Evolutionary conservation across 345 rosid genomes (phyloP), one percentile per base, ranked within the genome.

Genomic region (Aegle marmelos): DNA sequence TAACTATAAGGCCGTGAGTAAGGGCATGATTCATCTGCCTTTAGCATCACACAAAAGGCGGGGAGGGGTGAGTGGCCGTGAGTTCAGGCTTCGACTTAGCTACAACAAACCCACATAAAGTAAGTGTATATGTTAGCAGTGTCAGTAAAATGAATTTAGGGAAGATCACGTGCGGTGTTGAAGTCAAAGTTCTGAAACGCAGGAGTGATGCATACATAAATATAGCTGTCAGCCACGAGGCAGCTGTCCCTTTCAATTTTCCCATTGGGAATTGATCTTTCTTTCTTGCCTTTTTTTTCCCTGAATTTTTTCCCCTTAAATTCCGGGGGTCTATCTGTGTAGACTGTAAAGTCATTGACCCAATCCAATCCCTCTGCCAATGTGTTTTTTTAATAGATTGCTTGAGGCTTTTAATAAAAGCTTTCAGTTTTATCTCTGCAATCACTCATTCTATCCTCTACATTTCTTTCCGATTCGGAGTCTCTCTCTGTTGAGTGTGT

Each of bases 141-240:
- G 50, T 16, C 22, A 17, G 57, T 53, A 53, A 53, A 53, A 5
- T 53, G 57, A 53, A 53, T 14, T 53, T 53, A 53, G 22, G 57
- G 57, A 53, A 17, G 57, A 53, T 19, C 57, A 53, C 57, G 57
- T 53, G 57, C 57, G 57, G 22, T 53, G 7, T 5, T 53, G 22
- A 53, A 53, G 57, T 53, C 57, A 53, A 53, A 53, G 3, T 45
- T 45, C 50, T 45, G 17, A 45, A 45, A 45, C 50, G 50, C 50
- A 45, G 3, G 50, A 11, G 50, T 62, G 34, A 33, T 30, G n/a
- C 39, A 7, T 7, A 7, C 13, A 16, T 63, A 63, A 22, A 31
- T 36, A 74, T 78, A 83, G 83, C 87, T 87, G 92, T 86, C 88
- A 80, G 82, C 90, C 92, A 87, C 88, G 89, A 84, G 85, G 82